Conservation (phyloP, 1,139 yeast species). For the Yamadazyma taylorii region DNA sequence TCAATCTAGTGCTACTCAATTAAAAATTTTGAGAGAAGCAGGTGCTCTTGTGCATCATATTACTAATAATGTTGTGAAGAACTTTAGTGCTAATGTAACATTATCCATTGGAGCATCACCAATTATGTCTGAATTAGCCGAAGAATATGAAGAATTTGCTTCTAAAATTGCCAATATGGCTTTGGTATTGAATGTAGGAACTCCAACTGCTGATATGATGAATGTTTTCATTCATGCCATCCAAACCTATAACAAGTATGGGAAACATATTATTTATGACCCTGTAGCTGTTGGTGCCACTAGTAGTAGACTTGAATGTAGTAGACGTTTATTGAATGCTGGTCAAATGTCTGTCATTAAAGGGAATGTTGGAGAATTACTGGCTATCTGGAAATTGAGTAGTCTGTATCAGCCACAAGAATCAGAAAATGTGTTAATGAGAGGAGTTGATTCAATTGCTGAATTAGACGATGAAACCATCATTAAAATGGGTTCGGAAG, state of each 20-base stretch:
- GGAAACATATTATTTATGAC: constrained; percentile 73
- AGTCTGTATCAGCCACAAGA: constrained; percentile 34
- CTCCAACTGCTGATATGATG: constrained; percentile 51
- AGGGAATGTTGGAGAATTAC: constrained; percentile 86
- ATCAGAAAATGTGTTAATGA: constrained; percentile 45
- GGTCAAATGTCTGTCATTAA: constrained; percentile 74
- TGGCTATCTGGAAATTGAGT: constrained; percentile 39
- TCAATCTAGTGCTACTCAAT: constrained; percentile 2
- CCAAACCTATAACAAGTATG: constrained; percentile 53
- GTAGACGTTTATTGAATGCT: constrained; percentile 48
- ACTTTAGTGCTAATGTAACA: constrained; percentile 87
- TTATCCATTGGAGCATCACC: constrained; percentile 87
- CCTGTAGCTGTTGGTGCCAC: constrained; percentile 95
- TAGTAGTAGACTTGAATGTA: constrained; percentile 49
- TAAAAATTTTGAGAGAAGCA: constrained; percentile 8
- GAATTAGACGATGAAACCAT: constrained; percentile 29
- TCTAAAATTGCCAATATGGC: constrained; percentile 49
- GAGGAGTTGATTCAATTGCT: constrained; percentile 71
- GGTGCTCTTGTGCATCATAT: constrained; percentile 81
- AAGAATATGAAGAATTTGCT: constrained; percentile 71
- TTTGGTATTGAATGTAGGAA: constrained; percentile 75
- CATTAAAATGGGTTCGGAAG: constrained; percentile 42
- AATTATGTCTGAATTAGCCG: constrained; percentile 79
- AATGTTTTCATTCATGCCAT: constrained; percentile 54
- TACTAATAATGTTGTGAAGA: constrained; percentile 87